Conservation (phyloP, 2,329 filamentous ascomycete genomes). For the Acrodontium crateriforme region DNA sequence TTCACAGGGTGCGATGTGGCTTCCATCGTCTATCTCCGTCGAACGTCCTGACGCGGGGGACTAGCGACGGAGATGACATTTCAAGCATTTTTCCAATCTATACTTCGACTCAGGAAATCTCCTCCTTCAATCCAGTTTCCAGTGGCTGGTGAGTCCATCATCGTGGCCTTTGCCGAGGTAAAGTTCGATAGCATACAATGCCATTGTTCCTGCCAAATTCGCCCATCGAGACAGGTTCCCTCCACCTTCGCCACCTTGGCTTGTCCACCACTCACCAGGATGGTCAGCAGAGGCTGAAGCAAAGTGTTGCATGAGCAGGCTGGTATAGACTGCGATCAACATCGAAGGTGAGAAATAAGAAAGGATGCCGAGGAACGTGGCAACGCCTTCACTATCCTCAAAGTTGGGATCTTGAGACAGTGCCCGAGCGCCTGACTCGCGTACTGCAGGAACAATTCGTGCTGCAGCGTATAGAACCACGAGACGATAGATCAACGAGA, state of each 20-base stretch:
- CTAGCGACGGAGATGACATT: no score
- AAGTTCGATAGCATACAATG: constrained; percentile 77
- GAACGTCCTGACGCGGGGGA: no score
- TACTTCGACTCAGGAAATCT: no score
- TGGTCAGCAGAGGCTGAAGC: constrained; percentile 51
- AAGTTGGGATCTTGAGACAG: constrained; percentile 73
- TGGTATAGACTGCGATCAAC: constrained; percentile 91
- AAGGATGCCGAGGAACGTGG: constrained; percentile 64
- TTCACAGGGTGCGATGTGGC: no score
- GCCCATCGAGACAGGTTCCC: constrained; percentile 89
- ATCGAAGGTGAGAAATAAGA: constrained; percentile 94
- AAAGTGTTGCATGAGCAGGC: constrained; percentile 89
- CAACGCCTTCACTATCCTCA: constrained; percentile 58
- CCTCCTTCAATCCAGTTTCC: constrained; percentile 48
- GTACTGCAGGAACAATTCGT: constrained; percentile 85
- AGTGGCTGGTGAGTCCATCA: constrained; percentile 64
- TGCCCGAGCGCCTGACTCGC: constrained; percentile 70
- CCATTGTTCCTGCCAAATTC: constrained; percentile 81
- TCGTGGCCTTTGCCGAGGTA: constrained; percentile 74
- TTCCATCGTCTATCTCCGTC: no score
- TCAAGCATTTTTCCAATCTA: no score
- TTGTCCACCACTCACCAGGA: constrained; percentile 63
- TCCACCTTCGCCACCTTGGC: constrained; percentile 66
- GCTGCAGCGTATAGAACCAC: constrained; percentile 93
- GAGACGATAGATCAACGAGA: constrained; percentile 83